Conservation (phyloP, 2,329 filamentous ascomycete genomes). For the Xylariaceae sp. region DNA sequence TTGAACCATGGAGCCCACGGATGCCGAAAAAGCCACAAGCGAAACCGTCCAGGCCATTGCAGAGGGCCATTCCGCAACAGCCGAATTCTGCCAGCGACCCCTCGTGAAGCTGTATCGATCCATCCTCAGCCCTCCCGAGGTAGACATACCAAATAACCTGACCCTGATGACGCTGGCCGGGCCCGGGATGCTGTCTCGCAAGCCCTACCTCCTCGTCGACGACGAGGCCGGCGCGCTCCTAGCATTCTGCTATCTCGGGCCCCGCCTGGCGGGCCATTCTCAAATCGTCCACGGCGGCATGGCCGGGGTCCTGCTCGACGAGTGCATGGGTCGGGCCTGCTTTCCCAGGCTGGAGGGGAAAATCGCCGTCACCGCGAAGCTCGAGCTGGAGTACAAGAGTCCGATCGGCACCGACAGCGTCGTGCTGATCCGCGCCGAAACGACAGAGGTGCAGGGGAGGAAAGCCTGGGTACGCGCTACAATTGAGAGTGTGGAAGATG, state of each 20-base stretch:
- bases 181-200: not conserved
- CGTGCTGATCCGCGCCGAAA: conserved; percentile 1
- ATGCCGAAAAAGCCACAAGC: not conserved
- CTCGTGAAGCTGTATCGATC: not conserved
- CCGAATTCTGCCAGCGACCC: not conserved
- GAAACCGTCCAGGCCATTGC: not conserved
- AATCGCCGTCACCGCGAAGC: conserved; percentile 1
- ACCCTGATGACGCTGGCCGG: not conserved
- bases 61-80: not conserved
- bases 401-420: not conserved
- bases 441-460: not conserved
- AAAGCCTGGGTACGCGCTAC: not conserved
- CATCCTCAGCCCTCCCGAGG: not conserved
- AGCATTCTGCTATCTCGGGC: conserved; percentile 3
- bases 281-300: conserved; percentile 3
- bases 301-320: not conserved
- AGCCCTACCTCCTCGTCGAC: not conserved
- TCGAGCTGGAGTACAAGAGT: conserved; percentile 3
- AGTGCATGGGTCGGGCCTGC: conserved; percentile 1
- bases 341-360: not conserved
- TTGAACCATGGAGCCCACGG: no score
- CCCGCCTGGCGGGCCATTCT: conserved; percentile 1
- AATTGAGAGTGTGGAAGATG: not conserved
- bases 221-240: conserved; percentile 1
- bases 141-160: conserved; percentile 2